Conservation (phyloP, 176 grass and related monocot genomes). For the Dactylis glomerata region DNA sequence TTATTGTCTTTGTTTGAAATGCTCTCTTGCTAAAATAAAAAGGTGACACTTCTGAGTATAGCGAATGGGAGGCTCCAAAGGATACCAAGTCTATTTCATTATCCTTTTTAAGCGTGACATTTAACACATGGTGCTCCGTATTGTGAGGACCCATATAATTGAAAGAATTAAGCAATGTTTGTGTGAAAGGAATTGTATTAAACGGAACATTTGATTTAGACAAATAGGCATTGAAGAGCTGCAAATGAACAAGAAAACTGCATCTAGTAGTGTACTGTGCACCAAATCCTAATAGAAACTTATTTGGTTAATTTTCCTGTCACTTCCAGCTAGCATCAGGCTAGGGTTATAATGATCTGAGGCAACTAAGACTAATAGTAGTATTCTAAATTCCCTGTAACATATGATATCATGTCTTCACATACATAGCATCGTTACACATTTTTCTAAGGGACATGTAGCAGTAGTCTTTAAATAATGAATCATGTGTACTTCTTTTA, state of each 20-base stretch:
- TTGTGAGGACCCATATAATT: neutral
- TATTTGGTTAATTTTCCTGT: neutral
- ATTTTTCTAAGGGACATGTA: neutral
- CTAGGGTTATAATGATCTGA: constrained; percentile 16
- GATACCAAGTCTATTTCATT: neutral
- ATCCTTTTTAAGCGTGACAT: neutral
- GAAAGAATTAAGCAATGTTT: neutral
- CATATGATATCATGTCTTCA: neutral
- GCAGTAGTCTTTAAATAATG: neutral
- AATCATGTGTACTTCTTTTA: neutral
- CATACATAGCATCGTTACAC: constrained; percentile 5
- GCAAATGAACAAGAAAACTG: neutral
- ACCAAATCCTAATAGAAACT: neutral
- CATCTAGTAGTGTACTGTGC: neutral
- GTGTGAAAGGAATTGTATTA: neutral
- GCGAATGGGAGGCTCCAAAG: neutral
- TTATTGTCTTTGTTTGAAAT: neutral
- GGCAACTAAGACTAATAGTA: neutral
- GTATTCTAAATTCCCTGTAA: neutral
- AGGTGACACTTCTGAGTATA: neutral
- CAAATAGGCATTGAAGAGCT: neutral
- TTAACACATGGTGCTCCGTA: neutral
- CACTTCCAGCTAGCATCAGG: neutral
- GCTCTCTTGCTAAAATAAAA: neutral
- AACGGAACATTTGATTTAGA: neutral